Conservation (phyloP, 352 stramenopile species). For the Pythium dissotocum region DNA sequence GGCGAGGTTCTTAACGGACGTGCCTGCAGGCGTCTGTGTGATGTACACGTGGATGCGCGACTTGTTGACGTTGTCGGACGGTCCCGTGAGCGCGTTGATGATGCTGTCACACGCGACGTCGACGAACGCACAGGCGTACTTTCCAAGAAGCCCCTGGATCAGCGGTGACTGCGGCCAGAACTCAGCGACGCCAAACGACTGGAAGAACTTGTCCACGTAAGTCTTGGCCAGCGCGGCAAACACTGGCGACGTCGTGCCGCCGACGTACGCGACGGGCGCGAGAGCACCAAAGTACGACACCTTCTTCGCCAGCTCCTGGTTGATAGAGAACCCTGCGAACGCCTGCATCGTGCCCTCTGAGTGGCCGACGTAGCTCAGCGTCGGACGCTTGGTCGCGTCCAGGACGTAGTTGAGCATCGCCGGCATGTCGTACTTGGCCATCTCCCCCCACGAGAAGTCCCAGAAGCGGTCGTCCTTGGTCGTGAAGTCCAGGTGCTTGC, state of each 20-base stretch:
- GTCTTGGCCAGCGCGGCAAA: constrained; percentile 48
- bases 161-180: constrained; percentile 50
- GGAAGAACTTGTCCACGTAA: constrained; percentile 49
- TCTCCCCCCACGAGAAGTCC: constrained; percentile 61
- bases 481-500: constrained; percentile 47
- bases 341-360: constrained; percentile 68
- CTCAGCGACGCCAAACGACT: constrained; percentile 39
- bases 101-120: constrained; percentile 41
- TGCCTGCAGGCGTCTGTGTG: constrained; percentile 57
- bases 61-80: constrained; percentile 50
- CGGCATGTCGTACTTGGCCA: constrained; percentile 51
- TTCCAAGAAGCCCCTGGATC: constrained; percentile 52
- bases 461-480: constrained; percentile 45
- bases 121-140: constrained; percentile 43
- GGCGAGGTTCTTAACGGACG: constrained; percentile 65
- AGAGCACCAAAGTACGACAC: constrained; percentile 67
- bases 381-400: constrained; percentile 34
- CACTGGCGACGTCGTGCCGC: constrained; percentile 39
- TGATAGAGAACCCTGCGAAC: constrained; percentile 53
- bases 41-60: constrained; percentile 66
- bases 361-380: constrained; percentile 59
- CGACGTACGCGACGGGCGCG: constrained; percentile 48
- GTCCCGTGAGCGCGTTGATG: constrained; percentile 44
- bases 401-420: constrained; percentile 62
- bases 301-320: constrained; percentile 59